A percentile compares a stretch with the other conserved stretches of the same genome.
Conservation (phyloP, 176 grass and related monocot genomes). For the Eleusine coracana region DNA sequence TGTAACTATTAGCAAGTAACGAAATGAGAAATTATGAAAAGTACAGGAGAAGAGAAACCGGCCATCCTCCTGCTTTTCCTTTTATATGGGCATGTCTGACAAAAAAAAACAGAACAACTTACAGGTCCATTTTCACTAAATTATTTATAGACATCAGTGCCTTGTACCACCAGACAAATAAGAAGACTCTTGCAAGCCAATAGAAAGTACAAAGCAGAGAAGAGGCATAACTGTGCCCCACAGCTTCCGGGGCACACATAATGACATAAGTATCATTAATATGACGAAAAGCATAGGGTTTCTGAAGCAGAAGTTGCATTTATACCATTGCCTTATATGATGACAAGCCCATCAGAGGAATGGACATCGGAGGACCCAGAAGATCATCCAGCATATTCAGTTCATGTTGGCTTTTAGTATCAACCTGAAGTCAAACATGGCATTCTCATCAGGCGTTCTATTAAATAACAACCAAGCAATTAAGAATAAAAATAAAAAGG, state of each 20-base stretch:
- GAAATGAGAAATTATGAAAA: conserved; percentile 7
- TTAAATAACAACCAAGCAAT: conserved; percentile 1
- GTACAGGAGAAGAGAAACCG: not conserved
- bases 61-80: not conserved
- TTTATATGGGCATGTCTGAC: conserved; percentile 7
- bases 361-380: conserved; percentile 62
- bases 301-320: conserved; percentile 16
- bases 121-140: conserved; percentile 13
- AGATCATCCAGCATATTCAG: conserved; percentile 60
- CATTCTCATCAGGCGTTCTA: not conserved
- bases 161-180: not conserved
- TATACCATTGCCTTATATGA: conserved; percentile 71
- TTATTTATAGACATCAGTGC: conserved; percentile 11
- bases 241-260: not conserved
- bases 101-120: not conserved
- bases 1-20: not conserved
- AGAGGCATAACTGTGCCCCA: not conserved
- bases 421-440: conserved; percentile 46
- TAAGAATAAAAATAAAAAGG: conserved; percentile 17
- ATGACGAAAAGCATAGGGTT: not conserved
- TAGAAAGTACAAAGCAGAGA: not conserved
- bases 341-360: conserved; percentile 65
- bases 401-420: conserved; percentile 52
- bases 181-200: not conserved
- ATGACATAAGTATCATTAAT: not conserved